Evolutionary conservation across 2,329 filamentous ascomycete genomes (phyloP).

Genomic region (Exophiala sideris): DNA sequence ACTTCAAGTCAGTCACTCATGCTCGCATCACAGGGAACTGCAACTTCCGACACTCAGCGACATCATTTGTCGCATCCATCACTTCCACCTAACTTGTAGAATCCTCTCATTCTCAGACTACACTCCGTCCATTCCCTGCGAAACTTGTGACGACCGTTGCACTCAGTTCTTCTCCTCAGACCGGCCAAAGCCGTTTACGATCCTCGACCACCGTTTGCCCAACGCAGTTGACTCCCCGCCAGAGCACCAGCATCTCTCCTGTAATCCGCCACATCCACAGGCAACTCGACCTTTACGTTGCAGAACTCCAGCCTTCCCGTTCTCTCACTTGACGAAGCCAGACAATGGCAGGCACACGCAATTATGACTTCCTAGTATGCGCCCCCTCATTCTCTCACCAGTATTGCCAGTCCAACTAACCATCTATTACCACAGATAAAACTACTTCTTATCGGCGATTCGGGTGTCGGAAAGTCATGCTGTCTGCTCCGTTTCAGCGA

Average conservation of each 20-base stretch:
- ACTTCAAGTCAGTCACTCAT: neutral
- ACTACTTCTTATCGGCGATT: constrained; percentile 93
- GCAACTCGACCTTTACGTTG: neutral
- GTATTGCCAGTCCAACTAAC: constrained; percentile 21
- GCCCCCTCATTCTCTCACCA: constrained; percentile 17
- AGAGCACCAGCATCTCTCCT: no score
- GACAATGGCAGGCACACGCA: constrained; percentile 89
- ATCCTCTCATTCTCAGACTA: neutral
- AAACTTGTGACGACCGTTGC: neutral
- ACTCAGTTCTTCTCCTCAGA: neutral
- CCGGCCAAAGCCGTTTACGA: neutral
- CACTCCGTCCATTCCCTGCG: neutral
- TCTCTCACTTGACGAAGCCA: neutral
- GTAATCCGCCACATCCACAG: neutral
- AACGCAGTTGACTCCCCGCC: neutral
- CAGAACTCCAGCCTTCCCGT: neutral
- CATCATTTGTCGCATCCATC: constrained; percentile 19
- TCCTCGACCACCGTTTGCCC: neutral
- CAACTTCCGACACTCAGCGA: constrained; percentile 10
- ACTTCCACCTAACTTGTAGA: neutral
- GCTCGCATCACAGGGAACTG: neutral
- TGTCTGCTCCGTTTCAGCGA: constrained; percentile 95
- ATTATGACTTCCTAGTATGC: constrained; percentile 97
- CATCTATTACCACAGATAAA: constrained; percentile 67
- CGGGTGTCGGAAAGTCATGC: constrained; percentile 94